phyloP scores from a whole-genome alignment of 2,329 filamentous ascomycete species.

The Iodosphaeria phyllophila region DNA sequence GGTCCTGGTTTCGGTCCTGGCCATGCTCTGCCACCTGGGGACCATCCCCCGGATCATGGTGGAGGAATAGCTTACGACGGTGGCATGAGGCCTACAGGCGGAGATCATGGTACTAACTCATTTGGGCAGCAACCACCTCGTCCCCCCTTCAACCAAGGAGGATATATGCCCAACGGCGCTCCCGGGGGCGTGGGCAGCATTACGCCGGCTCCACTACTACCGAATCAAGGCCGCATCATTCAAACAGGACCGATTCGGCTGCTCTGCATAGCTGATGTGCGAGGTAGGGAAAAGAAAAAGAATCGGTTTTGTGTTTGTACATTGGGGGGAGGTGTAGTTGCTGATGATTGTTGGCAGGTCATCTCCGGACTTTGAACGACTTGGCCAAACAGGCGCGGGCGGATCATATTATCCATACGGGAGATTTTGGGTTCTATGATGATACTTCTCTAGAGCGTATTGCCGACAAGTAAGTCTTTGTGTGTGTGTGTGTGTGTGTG shows the following conservation, averaged over 20 bases:
- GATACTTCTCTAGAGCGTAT: conserved; percentile 89
- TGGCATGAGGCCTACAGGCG: too few relatives aligned
- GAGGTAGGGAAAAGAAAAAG: too few relatives aligned
- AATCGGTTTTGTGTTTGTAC: conserved; percentile 1
- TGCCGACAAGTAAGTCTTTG: conserved; percentile 81
- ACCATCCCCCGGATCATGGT: too few relatives aligned
- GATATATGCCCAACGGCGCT: conserved; percentile 46
- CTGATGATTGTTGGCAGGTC: conserved; percentile 38
- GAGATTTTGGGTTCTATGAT: conserved; percentile 98
- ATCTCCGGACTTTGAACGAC: conserved; percentile 87
- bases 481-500: too few relatives aligned
- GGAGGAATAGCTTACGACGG: too few relatives aligned
- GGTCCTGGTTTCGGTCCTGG: too few relatives aligned
- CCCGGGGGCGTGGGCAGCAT: conserved; percentile 23
- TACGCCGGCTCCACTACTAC: conserved; percentile 36
- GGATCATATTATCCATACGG: conserved; percentile 96
- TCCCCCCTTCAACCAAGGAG: conserved; percentile 26
- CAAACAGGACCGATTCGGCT: conserved; percentile 48
- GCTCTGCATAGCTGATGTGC: conserved; percentile 53
- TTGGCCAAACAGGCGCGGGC: conserved; percentile 87
- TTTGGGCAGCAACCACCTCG: conserved; percentile 20
- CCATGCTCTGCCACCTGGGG: too few relatives aligned
- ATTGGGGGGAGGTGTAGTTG: too few relatives aligned
- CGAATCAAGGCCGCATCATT: conserved; percentile 48
- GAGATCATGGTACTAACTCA: too few relatives aligned